Evolutionary conservation across 2,329 filamentous ascomycete genomes (phyloP), one percentile per base, ranked within the genome.

Genomic region (Macrophomina pseudophaseolina): DNA sequence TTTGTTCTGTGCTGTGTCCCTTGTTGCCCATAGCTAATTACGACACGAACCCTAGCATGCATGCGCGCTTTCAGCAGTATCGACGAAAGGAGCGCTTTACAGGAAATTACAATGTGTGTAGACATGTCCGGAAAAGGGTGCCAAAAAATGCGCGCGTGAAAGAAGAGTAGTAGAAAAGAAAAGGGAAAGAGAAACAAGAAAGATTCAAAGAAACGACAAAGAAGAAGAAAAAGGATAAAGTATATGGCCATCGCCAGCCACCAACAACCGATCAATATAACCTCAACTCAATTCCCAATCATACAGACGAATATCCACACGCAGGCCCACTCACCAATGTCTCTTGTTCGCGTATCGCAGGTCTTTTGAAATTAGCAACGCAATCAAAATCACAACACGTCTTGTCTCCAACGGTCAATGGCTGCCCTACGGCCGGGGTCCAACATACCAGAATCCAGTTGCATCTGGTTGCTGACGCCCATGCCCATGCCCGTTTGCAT

Each of bases 391-490:
- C n/a, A 63, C 46, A 40, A 71, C 65, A 82, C 74, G 56, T 78
- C 74, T 71, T 84, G 80, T 72, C 86, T 82, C 87, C 87, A 89
- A 40, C 82, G 84, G 78, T 88, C 85, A 75, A 89, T 87, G 67
- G 85, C 78, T 67, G 84, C 85, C 64, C 85, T 79, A 72, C 87
- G 85, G 64, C 79, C 79, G 4, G 81, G 76, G 72, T 86, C 81
- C 73, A 84, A 77, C 1, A 44, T 70, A 74, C 71, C 70, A 70
- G 71, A 69, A 73, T 69, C n/a, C 69, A 70, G 66, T 64, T 68
- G 68, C 71, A 73, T 71, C 11, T 63, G 60, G 67, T 63, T 60
- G 42, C 58, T 44, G n/a, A 62, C 46, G n/a, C 59, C 62, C 62
- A 64, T 64, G 49, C 62, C 46, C 63, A 68, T 68, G 23, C 66